Conservation (phyloP, 2,329 filamentous ascomycete genomes). For the Aspergillus sp. region DNA sequence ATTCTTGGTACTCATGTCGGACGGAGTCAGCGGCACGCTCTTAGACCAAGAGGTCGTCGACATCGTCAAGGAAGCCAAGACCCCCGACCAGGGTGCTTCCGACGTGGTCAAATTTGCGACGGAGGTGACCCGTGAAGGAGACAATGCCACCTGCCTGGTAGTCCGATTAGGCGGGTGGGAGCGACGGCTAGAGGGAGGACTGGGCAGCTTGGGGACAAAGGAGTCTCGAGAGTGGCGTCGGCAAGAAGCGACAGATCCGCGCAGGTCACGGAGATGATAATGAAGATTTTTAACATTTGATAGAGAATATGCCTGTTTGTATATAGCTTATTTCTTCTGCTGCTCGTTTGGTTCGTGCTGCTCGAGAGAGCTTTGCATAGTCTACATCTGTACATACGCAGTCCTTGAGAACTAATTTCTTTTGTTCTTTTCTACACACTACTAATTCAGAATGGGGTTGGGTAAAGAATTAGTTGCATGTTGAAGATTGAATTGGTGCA, state of each 20-base stretch:
- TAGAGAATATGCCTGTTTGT: constrained; percentile 2
- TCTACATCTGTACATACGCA: background rate
- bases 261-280: constrained; percentile 60
- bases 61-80: constrained; percentile 88
- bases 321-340: background rate
- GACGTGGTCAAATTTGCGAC: constrained; percentile 84
- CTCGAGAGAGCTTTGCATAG: background rate
- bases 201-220: constrained; percentile 87
- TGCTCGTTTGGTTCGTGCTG: background rate
- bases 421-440: background rate
- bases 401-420: background rate
- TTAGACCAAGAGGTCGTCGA: constrained; percentile 95
- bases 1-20: constrained; percentile 84
- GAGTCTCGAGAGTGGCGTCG: constrained; percentile 84
- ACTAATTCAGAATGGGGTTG: background rate
- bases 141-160: constrained; percentile 66
- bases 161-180: constrained; percentile 67
- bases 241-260: constrained; percentile 78
- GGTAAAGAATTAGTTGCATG: background rate
- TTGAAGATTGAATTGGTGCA: too few relatives aligned
- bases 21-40: constrained; percentile 84
- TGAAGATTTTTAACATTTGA: constrained; percentile 6
- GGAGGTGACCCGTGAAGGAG: constrained; percentile 69
- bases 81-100: constrained; percentile 79
- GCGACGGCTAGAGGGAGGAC: constrained; percentile 70